Percentiles rank a stretch among this genome's conserved stretches.
Conservation (phyloP, 805 yeast genomes). For the Yamadazyma akitaensis region DNA sequence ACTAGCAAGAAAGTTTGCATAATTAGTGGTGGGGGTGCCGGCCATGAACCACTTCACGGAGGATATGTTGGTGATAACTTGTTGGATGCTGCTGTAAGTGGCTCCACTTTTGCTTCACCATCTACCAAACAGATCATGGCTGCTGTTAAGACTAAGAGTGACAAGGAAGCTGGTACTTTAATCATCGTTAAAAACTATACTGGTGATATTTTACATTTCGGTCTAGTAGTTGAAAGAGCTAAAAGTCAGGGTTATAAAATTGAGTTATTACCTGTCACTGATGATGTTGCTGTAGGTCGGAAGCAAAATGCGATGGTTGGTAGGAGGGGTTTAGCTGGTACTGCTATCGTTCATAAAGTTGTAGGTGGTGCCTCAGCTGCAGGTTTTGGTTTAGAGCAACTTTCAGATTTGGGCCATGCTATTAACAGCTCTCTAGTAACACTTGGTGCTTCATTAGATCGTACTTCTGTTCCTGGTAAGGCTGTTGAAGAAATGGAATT, state of each 20-base stretch:
- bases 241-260: constrained; percentile 70
- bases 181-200: constrained; percentile 89
- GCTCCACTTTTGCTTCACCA: constrained; percentile 92
- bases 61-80: constrained; percentile 86
- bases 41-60: constrained; percentile 93
- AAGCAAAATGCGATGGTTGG: constrained; percentile 89
- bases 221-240: constrained; percentile 86
- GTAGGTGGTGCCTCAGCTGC: constrained; percentile 65
- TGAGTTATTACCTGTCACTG: constrained; percentile 76
- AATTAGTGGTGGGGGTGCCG: constrained; percentile 91
- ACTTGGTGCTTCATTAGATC: constrained; percentile 84
- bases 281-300: constrained; percentile 93
- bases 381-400: constrained; percentile 39
- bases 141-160: constrained; percentile 58
- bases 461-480: constrained; percentile 87
- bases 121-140: constrained; percentile 82
- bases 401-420: constrained; percentile 56
- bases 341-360: constrained; percentile 79
- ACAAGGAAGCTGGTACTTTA: constrained; percentile 59
- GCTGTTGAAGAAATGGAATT: constrained; percentile 36
- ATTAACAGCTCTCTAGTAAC: constrained; percentile 72
- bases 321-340: constrained; percentile 91
- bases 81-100: constrained; percentile 84
- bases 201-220: constrained; percentile 91
- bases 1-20: constrained; percentile 58